These are phyloP conservation scores for Isoetes taiwanensis DNA, from an alignment of 75 land plant genomes.

Conservation along the genomic window DNA sequence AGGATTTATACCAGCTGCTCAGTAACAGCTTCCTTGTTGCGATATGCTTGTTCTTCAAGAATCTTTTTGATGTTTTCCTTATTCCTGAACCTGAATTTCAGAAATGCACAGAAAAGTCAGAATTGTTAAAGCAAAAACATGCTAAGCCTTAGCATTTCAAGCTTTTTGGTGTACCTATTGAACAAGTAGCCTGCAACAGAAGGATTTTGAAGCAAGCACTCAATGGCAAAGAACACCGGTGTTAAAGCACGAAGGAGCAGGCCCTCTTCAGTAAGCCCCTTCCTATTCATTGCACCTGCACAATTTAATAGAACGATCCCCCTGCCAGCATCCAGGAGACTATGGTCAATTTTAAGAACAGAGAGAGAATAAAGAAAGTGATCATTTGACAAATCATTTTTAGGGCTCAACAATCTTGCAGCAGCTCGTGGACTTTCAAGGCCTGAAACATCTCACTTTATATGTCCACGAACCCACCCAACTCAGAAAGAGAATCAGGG, in stretches of 20 bases:
- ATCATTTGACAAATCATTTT: too few relatives aligned
- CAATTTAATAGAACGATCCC: slow-evolving; percentile 22
- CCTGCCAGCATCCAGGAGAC: too few relatives aligned
- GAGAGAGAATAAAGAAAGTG: too few relatives aligned
- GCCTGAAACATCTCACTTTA: too few relatives aligned
- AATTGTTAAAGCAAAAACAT: too few relatives aligned
- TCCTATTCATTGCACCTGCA: slow-evolving; percentile 27
- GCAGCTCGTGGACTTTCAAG: too few relatives aligned
- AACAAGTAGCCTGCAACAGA: slow-evolving; percentile 23
- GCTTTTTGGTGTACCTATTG: too few relatives aligned
- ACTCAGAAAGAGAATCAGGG: too few relatives aligned
- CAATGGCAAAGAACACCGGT: slow-evolving; percentile 26
- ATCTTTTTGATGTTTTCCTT: slow-evolving; percentile 19
- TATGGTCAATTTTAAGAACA: too few relatives aligned
- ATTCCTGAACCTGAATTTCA: slow-evolving; percentile 10
- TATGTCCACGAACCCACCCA: too few relatives aligned
- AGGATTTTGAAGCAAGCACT: slow-evolving; percentile 23
- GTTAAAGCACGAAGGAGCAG: slow-evolving; percentile 13
- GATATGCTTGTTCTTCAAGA: slow-evolving; percentile 17
- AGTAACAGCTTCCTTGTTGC: slow-evolving; percentile 19
- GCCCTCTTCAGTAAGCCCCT: slow-evolving; percentile 24
- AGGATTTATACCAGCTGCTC: slow-evolving; percentile 13
- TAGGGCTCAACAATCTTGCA: too few relatives aligned
- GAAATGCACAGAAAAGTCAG: background rate
- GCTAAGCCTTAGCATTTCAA: too few relatives aligned